Evolutionary conservation across 2,329 filamentous ascomycete genomes (phyloP).

Genomic region (Pleomassaria siparia): DNA sequence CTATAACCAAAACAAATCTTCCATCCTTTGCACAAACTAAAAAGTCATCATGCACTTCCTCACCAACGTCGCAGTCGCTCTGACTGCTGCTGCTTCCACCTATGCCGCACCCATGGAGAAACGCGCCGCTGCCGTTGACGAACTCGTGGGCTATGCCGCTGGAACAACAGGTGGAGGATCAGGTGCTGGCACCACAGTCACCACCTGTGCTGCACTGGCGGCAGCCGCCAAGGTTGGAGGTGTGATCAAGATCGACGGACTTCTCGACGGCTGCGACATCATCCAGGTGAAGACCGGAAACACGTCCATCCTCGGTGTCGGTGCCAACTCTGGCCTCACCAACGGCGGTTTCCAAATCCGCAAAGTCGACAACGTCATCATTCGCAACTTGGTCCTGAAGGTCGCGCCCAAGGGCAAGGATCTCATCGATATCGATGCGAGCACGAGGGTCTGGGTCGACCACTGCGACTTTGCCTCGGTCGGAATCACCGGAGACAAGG

Average conservation of each 20-base stretch:
- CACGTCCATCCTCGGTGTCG: constrained; percentile 44
- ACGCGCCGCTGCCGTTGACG: constrained; percentile 30
- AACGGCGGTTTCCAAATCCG: constrained; percentile 58
- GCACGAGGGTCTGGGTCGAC: constrained; percentile 63
- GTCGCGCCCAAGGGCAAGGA: constrained; percentile 60
- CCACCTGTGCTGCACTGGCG: constrained; percentile 53
- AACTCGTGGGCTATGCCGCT: constrained; percentile 50
- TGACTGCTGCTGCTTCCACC: constrained; percentile 30
- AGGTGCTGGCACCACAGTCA: constrained; percentile 59
- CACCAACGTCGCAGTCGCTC: constrained; percentile 22
- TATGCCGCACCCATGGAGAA: constrained; percentile 24
- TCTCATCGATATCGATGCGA: constrained; percentile 60
- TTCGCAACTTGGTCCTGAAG: constrained; percentile 64
- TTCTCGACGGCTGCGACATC: constrained; percentile 34
- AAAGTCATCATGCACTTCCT: constrained; percentile 27
- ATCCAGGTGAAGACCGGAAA: constrained; percentile 22
- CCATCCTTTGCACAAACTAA: constrained; percentile 1
- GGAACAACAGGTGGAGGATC: constrained; percentile 59
- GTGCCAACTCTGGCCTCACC: constrained; percentile 41
- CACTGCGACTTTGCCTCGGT: constrained; percentile 66
- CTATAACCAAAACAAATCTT: not conserved
- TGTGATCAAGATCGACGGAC: constrained; percentile 37
- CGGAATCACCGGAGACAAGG: constrained; percentile 33
- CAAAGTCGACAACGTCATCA: constrained; percentile 59
- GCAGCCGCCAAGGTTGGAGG: constrained; percentile 47